These are phyloP conservation scores for Rhynchospora breviuscula DNA, from an alignment of 176 grass and related monocot species.

Conservation along the genomic window DNA sequence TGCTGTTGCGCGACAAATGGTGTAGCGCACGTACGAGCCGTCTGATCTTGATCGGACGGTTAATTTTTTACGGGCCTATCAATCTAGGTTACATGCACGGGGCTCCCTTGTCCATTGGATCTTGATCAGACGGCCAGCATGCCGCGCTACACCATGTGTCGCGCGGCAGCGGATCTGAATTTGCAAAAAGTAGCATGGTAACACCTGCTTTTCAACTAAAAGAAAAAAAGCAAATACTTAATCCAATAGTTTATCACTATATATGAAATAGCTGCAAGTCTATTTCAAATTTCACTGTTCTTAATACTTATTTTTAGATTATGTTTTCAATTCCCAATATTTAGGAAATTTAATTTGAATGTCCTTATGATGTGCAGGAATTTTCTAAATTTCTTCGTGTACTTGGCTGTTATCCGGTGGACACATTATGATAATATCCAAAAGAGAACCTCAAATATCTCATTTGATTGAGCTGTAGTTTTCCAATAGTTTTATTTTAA, in stretches of 20 bases:
- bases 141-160: too few relatives aligned
- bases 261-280: background rate
- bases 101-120: too few relatives aligned
- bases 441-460: background rate
- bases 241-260: background rate
- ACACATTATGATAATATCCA: conserved; percentile 20
- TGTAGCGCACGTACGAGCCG: too few relatives aligned
- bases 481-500: background rate
- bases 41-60: too few relatives aligned
- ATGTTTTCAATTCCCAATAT: background rate
- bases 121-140: too few relatives aligned
- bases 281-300: background rate
- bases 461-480: background rate
- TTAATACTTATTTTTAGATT: background rate
- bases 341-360: background rate
- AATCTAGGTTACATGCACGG: too few relatives aligned
- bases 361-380: conserved; percentile 31
- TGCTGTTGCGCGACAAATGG: too few relatives aligned
- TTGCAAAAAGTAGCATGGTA: conserved; percentile 1
- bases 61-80: too few relatives aligned
- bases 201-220: background rate
- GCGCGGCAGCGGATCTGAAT: too few relatives aligned
- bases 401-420: conserved; percentile 44
- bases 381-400: conserved; percentile 41
- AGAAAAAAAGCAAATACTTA: conserved; percentile 7